A percentile compares a stretch with the other conserved stretches of the same genome.
These are phyloP conservation scores for Dendrocalamus sinicus DNA, from an alignment of 176 grass and related monocot species.

Conservation along the genomic window DNA sequence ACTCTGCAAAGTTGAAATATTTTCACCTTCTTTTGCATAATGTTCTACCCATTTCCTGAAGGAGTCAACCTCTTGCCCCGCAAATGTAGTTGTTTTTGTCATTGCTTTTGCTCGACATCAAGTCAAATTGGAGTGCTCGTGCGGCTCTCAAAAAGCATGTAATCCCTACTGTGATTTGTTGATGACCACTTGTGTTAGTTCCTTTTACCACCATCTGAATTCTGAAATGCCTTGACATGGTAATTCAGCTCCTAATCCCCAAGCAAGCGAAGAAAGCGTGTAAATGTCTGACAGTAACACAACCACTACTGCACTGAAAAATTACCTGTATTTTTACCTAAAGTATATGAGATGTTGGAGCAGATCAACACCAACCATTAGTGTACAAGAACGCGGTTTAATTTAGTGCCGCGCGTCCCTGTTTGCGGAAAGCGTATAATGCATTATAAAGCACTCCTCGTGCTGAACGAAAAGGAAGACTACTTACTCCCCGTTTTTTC, in stretches of 20 bases:
- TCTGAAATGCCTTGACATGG: constrained; percentile 26
- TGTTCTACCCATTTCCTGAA: constrained; percentile 13
- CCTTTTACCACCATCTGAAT: constrained; percentile 21
- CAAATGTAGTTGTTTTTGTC: constrained; percentile 38
- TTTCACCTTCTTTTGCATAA: constrained; percentile 23
- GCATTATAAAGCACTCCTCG: background rate
- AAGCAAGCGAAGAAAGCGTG: background rate
- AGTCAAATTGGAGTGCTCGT: constrained; percentile 25
- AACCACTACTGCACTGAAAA: constrained; percentile 17
- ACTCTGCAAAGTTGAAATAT: constrained; percentile 19
- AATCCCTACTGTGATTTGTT: background rate
- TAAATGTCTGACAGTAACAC: constrained; percentile 27
- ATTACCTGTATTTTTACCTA: background rate
- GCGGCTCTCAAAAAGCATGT: constrained; percentile 40
- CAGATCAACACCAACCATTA: background rate
- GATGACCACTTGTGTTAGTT: background rate
- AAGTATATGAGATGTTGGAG: background rate
- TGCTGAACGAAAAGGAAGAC: background rate
- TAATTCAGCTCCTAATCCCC: constrained; percentile 18
- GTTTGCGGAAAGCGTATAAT: background rate
- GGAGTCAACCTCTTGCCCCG: constrained; percentile 21
- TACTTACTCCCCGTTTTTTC: constrained; percentile 1
- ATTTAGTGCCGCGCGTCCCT: too few species aligned
- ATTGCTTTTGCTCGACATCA: constrained; percentile 29
- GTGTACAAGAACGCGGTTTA: background rate